These are phyloP conservation scores for Suhomyces emberorum DNA, from an alignment of 805 yeast species.

Conservation along the genomic window DNA sequence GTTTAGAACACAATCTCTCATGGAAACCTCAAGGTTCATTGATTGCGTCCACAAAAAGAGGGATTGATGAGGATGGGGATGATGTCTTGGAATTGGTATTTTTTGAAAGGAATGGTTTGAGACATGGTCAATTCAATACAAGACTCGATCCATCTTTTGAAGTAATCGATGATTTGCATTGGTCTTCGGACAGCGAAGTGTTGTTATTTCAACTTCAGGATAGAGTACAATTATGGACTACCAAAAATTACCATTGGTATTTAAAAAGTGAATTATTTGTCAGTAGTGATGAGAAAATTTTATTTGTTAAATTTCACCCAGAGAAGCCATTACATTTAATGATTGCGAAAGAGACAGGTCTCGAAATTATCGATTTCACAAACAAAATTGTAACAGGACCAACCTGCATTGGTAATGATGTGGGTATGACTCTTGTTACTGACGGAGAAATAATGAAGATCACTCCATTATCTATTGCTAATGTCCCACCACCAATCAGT, in stretches of 20 bases:
- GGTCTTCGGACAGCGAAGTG: conserved; percentile 82
- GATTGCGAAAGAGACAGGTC: conserved; percentile 50
- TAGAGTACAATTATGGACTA: conserved; percentile 82
- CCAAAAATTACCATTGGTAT: conserved; percentile 94
- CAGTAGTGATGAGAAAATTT: conserved; percentile 24
- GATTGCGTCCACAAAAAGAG: conserved; percentile 78
- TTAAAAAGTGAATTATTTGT: conserved; percentile 71
- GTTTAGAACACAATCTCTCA: conserved; percentile 65
- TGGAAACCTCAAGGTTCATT: conserved; percentile 93
- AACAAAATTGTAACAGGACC: conserved; percentile 67
- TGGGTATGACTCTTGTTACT: conserved; percentile 75
- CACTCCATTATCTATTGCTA: conserved; percentile 82
- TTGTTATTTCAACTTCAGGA: conserved; percentile 63
- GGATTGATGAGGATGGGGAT: conserved; percentile 49
- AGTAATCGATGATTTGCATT: conserved; percentile 51
- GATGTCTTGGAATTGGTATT: conserved; percentile 58
- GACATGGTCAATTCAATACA: conserved; percentile 81
- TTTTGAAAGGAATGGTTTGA: conserved; percentile 89
- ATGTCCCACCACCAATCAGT: conserved; percentile 92
- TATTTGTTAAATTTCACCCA: conserved; percentile 75
- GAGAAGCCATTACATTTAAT: conserved; percentile 78
- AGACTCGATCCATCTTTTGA: conserved; percentile 51
- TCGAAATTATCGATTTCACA: conserved; percentile 68
- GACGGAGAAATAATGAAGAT: conserved; percentile 71
- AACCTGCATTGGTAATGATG: conserved; percentile 60